Conservation (phyloP, 208 protist genomes). For the Leishmania aethiopica region DNA sequence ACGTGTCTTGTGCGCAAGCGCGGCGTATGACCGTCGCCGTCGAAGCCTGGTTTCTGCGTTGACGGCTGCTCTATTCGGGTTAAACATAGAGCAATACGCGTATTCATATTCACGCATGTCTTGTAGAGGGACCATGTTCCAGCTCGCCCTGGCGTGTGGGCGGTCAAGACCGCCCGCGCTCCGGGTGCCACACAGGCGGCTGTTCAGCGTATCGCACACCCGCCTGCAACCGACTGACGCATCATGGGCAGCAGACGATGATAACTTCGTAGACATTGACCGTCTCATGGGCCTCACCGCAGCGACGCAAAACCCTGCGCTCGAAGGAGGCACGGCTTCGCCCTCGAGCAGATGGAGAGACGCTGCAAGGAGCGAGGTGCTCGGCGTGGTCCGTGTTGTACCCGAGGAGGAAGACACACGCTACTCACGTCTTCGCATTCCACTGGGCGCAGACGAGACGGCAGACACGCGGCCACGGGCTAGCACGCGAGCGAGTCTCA, state of each 20-base stretch:
- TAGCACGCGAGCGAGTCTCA: conserved; percentile 45
- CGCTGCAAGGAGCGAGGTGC: conserved; percentile 12
- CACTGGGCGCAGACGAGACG: conserved; percentile 29
- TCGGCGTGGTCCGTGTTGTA: conserved; percentile 42
- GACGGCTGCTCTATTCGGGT: neutral
- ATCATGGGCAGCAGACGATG: conserved; percentile 2
- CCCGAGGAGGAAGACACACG: conserved; percentile 37
- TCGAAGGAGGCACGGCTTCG: neutral
- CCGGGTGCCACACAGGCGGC: neutral
- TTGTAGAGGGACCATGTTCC: neutral
- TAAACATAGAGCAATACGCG: neutral
- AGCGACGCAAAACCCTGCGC: neutral
- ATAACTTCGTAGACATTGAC: conserved; percentile 68
- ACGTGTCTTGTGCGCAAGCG: neutral
- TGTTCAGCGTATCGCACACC: neutral
- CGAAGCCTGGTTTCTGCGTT: neutral
- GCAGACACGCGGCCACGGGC: conserved; percentile 16
- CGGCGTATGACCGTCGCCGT: neutral
- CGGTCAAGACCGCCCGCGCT: neutral
- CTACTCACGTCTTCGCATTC: conserved; percentile 66
- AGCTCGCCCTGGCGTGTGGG: neutral
- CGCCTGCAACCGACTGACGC: neutral
- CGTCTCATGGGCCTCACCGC: neutral
- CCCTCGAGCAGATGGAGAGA: neutral
- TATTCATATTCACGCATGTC: conserved; percentile 13